Evolutionary conservation across 371 early-diverging fungal species (phyloP), one percentile per base, ranked within the genome.

Genomic region (Circinella minor): DNA sequence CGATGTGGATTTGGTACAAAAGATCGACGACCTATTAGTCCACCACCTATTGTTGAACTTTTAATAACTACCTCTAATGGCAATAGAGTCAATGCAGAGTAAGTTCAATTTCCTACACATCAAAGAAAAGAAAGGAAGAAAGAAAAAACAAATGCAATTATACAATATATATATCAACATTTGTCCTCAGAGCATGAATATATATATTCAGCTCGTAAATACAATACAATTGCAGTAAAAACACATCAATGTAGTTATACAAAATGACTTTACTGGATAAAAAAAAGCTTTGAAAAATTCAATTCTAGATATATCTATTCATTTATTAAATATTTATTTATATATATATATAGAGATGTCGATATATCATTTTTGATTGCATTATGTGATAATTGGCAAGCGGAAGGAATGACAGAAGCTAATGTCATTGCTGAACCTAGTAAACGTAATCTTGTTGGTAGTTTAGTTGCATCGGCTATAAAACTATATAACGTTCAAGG

Each of bases 1-100:
- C 87, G 89, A 83, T 89, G 91, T 70, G 91, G 91, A 14, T 89
- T 88, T 69, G 89, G 90, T 38, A 90, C 89, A 36, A 90, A 90
- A 71, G 92, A 90, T 76, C 80, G 91, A 36, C 79, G 92, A 47
- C 89, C 90, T 20, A 77, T 91, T 43, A 90, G 89, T 67, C 92
- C 91, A n/a, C 92, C 91, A 8, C 90, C 91, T 11, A 84, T 90
- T 34, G 77, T 89, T 17, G 81, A 83, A 65, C 78, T 91, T 17
- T 55, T 76, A 34, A 63, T 79, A 4, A 54, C 70, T 39, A 71
- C 73, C 11, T 68, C 73, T 8, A 72, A 79, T 51, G 76, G 76
- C 6, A 63, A 64, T 13, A 10, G 51, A 10, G 65, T 68, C 38
- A 38, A 62, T n/a, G 68, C 65, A 27, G 54, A 36, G 72, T 72